Base-by-base conservation (phyloP, 495 filamentous ascomycete genomes). In the Talaromyces adpressus region DNA sequence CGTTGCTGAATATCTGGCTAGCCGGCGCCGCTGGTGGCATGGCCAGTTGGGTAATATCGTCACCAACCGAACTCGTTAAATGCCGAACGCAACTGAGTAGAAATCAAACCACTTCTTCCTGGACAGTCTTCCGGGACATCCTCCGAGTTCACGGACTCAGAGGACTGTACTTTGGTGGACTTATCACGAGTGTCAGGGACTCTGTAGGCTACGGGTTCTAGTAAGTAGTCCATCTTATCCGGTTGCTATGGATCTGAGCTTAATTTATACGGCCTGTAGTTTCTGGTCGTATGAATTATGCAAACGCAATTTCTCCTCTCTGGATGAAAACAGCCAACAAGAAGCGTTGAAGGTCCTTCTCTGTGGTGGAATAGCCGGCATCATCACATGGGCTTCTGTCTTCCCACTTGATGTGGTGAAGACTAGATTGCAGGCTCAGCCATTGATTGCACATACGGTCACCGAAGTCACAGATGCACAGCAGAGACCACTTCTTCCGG, bases 191-290 rank as follows among this genome's bases (percentile, higher is more conserved):
- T 62, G 71, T 91, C 54, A 79, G 92, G 53, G 92, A 97, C 74
- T 86, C 87, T 62, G 82, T 96, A 63, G 92, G 92, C 20, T 96
- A 95, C 72, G 92, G 92, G 3, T 96, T 96, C 70, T 96, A 96
- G 85, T 89, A 83, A 66, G 83, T 64, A 65, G 62, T 51, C 25
- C n/a, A 36, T 57, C 66, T 61, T 63, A 58, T 67, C 66, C 16
- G 59, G 49, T 4, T 34, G 45, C 56, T 11, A 8, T 51, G 32
- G 41, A 47, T 63, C 62, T 2, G 27, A 58, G 56, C 63, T 64
- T 61, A 58, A 66, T 62, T 41, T 25, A 14, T 14, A 25, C 30
- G 16, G 7, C 2, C 8, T 22, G 49, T 64, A 88, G 86, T 71
- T 97, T 96, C 73, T 92, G 87, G 87, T 86, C 87, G 14, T 97